Evolutionary conservation across 306 rosid species (phyloP).

Genomic region (Inga oerstediana): DNA sequence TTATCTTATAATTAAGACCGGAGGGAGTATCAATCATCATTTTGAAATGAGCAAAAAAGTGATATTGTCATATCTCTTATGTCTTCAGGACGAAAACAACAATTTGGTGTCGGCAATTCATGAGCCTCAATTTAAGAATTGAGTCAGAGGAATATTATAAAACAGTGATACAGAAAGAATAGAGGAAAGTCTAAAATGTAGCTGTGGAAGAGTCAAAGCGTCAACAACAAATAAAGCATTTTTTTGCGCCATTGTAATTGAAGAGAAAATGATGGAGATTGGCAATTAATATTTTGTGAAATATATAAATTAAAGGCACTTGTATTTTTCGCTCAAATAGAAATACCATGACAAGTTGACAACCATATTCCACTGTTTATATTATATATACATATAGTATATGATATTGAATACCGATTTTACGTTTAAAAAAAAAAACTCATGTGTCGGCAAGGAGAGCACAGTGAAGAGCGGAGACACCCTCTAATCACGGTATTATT

Average conservation of each 20-base stretch:
- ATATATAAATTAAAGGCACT: neutral
- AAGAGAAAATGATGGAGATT: neutral
- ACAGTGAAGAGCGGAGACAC: neutral
- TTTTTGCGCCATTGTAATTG: neutral
- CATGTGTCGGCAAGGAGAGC: neutral
- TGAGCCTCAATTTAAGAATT: neutral
- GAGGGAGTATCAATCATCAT: neutral
- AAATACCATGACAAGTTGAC: neutral
- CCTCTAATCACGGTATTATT: neutral
- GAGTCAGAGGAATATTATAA: neutral
- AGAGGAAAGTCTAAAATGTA: neutral
- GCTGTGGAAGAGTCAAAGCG: neutral
- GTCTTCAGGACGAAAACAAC: neutral
- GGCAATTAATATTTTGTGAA: neutral
- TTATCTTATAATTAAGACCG: too few species aligned
- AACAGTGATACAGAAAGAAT: neutral
- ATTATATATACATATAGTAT: neutral
- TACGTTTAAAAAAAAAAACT: too few species aligned
- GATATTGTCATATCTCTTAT: neutral
- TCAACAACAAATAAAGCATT: neutral
- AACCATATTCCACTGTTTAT: neutral
- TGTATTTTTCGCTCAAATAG: neutral
- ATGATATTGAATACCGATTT: neutral
- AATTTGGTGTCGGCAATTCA: neutral
- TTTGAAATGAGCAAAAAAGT: neutral